phyloP scores from a whole-genome alignment of 1,284 basidiomycete species.

The Ceratobasidium sp. region DNA sequence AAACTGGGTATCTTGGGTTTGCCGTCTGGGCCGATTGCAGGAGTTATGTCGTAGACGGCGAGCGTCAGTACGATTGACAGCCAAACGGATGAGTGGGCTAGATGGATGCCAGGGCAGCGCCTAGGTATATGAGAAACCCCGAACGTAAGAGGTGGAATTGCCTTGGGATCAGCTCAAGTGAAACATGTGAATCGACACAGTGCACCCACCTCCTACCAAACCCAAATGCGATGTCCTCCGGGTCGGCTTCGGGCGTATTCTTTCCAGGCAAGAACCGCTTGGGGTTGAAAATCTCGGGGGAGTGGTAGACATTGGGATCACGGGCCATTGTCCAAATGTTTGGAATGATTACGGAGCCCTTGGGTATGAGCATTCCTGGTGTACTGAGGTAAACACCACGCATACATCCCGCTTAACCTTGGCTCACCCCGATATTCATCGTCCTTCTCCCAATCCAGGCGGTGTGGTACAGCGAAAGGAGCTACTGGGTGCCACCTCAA shows the following conservation, averaged over 20 bases:
- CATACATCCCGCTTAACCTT: neutral
- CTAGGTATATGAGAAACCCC: neutral
- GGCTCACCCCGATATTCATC: slow-evolving; percentile 20
- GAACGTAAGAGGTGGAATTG: no score
- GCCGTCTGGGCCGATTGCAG: neutral
- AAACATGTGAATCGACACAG: no score
- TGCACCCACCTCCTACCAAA: slow-evolving; percentile 25
- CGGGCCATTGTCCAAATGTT: slow-evolving; percentile 9
- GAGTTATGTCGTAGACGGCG: slow-evolving; percentile 3
- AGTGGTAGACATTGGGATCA: slow-evolving; percentile 10
- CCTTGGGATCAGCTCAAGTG: no score
- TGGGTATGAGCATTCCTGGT: slow-evolving; percentile 19
- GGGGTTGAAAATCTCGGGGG: slow-evolving; percentile 11
- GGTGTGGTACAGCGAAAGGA: slow-evolving; percentile 26
- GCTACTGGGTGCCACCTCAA: slow-evolving; percentile 27
- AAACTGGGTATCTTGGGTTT: slow-evolving; percentile 2
- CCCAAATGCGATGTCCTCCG: neutral
- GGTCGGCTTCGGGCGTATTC: slow-evolving; percentile 7
- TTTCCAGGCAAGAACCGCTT: neutral
- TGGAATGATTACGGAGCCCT: slow-evolving; percentile 18
- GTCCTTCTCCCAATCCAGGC: neutral
- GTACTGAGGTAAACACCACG: neutral
- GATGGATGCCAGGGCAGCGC: slow-evolving; percentile 11
- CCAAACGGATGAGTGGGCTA: slow-evolving; percentile 20
- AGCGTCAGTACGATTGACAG: slow-evolving; percentile 1